Evolutionary conservation across 2,329 filamentous ascomycete species (phyloP), one percentile per base, ranked within the genome.

Genomic region (Shiraia sp.): DNA sequence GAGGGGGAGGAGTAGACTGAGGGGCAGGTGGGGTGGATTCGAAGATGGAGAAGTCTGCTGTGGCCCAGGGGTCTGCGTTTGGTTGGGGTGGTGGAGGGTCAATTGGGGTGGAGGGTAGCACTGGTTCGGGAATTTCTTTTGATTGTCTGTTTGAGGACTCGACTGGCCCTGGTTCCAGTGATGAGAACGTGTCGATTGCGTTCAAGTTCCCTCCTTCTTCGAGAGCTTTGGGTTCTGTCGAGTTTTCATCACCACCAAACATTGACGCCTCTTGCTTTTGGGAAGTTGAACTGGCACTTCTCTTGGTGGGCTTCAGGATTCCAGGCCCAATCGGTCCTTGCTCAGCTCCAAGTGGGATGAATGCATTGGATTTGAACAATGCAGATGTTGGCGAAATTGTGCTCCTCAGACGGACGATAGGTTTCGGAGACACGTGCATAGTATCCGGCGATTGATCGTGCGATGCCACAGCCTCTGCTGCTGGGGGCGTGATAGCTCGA

Each of bases 341-440:
- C 39, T 61, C 58, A 13, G 40, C 47, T 32, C 45, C 32, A 10
- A 53, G 33, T 2, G 65, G 64, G 10, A 67, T 45, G 14, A 63
- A 67, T 25, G 40, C 52, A 17, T 63, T 63, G 3, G 46, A 37
- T 6, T 57, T 56, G 45, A 66, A 68, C n/a, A 56, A 27, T 1
- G 65, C 57, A 10, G 66, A 63, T 12, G 66, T 66, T 22, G 66
- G 66, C 16, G 65, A 68, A 7, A 68, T 60, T 4, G 54, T 57
- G 14, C 56, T 58, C 36, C 52, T 49, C 12, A 69, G 44, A n/a
- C 64, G 61, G 19, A 66, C 61, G 6, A 68, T 65, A 8, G 19
- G 19, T 22, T 22, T 22, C 5, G 58, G 55, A 24, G 61, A 45
- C 3, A 61, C 58, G 36, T 63, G 46, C 42, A 56, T 57, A 2